Percentiles rank a stretch among this genome's conserved stretches.
Evolutionary conservation across 495 filamentous ascomycete species (phyloP).

Genomic region (Lepraria neglecta): DNA sequence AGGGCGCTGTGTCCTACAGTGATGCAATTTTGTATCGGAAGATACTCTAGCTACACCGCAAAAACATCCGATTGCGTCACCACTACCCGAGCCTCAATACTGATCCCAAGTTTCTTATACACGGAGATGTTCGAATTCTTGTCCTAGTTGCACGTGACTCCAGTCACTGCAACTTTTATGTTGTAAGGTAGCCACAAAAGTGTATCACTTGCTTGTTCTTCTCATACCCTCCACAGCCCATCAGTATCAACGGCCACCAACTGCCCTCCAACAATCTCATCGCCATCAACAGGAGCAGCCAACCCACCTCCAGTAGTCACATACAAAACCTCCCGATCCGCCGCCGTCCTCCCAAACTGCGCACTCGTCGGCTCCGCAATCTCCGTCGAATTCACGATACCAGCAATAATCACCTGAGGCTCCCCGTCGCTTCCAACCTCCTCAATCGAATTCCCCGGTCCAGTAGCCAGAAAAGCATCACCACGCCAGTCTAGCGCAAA

Average conservation of each 20-base stretch:
- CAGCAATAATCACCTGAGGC: conserved; percentile 7
- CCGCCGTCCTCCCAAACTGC: conserved; percentile 29
- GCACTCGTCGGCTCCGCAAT: conserved; percentile 27
- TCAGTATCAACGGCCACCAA: conserved; percentile 12
- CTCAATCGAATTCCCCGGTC: conserved; percentile 16
- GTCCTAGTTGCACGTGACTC: too few species aligned
- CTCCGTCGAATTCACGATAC: conserved; percentile 13
- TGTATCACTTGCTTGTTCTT: too few species aligned
- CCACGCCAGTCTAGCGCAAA: conserved; percentile 25
- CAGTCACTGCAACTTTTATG: too few species aligned
- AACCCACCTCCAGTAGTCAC: conserved; percentile 18
- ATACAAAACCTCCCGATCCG: conserved; percentile 16
- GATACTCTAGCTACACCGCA: too few species aligned
- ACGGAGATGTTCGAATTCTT: too few species aligned
- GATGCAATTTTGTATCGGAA: too few species aligned
- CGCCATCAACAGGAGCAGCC: conserved; percentile 6
- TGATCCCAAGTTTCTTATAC: too few species aligned
- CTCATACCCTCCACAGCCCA: neutral
- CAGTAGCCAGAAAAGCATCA: conserved; percentile 21
- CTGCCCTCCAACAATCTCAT: conserved; percentile 17
- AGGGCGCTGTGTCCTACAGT: too few species aligned
- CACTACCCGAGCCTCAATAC: too few species aligned
- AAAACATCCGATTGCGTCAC: too few species aligned
- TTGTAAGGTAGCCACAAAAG: too few species aligned
- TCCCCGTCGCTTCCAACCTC: conserved; percentile 16